These are phyloP conservation scores for Protostelium mycophagum DNA, from an alignment of 78 protist species.

Conservation along the genomic window DNA sequence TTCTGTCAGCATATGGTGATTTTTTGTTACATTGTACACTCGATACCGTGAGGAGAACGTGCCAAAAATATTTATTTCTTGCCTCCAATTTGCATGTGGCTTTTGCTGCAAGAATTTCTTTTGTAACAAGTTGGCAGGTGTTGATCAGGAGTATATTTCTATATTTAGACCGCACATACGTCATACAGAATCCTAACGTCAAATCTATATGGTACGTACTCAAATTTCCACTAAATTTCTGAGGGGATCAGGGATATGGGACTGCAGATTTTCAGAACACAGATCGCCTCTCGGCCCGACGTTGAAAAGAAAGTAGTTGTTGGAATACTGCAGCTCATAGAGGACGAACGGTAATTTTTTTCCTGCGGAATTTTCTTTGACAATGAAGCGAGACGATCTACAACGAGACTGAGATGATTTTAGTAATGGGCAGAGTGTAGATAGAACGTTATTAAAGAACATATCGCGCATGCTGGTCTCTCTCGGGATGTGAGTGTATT, in stretches of 20 bases:
- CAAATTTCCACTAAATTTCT: not conserved
- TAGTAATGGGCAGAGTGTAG: slow-evolving; percentile 64
- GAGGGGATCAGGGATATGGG: slow-evolving; percentile 69
- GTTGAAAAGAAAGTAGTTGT: slow-evolving; percentile 10
- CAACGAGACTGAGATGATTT: too few species aligned
- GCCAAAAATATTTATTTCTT: not conserved
- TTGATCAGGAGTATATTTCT: slow-evolving; percentile 77
- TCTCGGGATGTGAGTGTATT: slow-evolving; percentile 4
- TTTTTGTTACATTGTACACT: not conserved
- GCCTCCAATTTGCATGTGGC: not conserved
- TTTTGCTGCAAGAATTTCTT: too few species aligned
- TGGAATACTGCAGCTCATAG: slow-evolving; percentile 52
- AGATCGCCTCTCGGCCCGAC: slow-evolving; percentile 22
- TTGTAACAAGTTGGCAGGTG: too few species aligned
- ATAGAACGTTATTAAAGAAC: slow-evolving; percentile 29
- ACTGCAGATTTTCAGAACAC: slow-evolving; percentile 41
- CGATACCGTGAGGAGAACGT: not conserved
- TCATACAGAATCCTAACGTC: slow-evolving; percentile 15
- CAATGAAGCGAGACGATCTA: too few species aligned
- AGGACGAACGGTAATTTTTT: slow-evolving; percentile 28
- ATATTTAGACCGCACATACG: slow-evolving; percentile 82
- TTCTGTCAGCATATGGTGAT: slow-evolving; percentile 43
- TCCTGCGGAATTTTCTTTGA: too few species aligned
- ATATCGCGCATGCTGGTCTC: slow-evolving; percentile 65
- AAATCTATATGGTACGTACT: slow-evolving; percentile 3